Evolutionary conservation across 228 moss, liverwort and hornwort genomes (phyloP), one percentile per base, ranked within the genome.

Genomic region (Sphagnum magellanicum): DNA sequence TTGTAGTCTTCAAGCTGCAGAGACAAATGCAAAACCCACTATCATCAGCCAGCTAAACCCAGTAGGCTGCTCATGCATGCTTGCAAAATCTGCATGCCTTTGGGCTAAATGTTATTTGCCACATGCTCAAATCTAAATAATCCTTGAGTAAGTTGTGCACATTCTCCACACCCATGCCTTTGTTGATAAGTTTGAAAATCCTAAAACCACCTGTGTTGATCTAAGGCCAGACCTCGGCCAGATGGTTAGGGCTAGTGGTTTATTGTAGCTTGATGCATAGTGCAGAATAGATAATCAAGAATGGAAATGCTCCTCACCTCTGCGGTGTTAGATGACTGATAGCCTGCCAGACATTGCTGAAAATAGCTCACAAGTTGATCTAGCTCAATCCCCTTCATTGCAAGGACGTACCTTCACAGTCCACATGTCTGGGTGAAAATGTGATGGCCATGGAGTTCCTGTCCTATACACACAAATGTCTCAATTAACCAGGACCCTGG

Each of bases 301-400:
- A 32, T 32, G 32, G 32, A 32, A 32, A 32, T 32, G 16, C 15
- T 69, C 32, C 13, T 71, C 66, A 86, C 86, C 83, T 94, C 90
- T 71, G 84, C 81, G 32, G 66, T 61, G 60, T 86, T 74, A 17
- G 90, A 77, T 59, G 92, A 84, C 67, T 76, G 79, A 78, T 98
- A 98, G 50, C 85, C 98, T 53, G 94, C 80, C 84, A 94, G 70
- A 62, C 92, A 88, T 57, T 75, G 84, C 14, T 77, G 69, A 52
- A 94, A 93, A 74, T 90, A 90, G 46, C 52, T 68, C 50, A 71
- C 73, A 72, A 98, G 60, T 70, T 98, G 98, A 74, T 94, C 78
- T 71, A 98, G 77, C 74, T 93, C 86, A 61, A 94, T 32, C 98
- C 73, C 84, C 78, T 75, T 98, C 98, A 73, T 89, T 98, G 79